Evolutionary conservation across 1,284 basidiomycete genomes (phyloP), one percentile per base, ranked within the genome.

Genomic region (Apiotrichum brassicae): DNA sequence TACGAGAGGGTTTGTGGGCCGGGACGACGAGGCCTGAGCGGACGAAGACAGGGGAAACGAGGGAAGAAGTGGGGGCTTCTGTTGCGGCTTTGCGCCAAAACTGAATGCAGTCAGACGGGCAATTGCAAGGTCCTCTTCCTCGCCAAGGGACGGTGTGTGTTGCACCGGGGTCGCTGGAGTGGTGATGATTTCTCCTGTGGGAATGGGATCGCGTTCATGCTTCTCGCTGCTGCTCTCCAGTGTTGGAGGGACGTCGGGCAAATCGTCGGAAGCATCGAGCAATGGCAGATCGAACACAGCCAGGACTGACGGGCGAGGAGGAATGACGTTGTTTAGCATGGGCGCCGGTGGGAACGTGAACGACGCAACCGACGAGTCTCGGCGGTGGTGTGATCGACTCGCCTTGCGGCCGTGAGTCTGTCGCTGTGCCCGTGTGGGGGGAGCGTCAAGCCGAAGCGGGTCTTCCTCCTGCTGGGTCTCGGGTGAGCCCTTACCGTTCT

Each of bases 181-280:
- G 3, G 62, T 63, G 32, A 61, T 59, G 22, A 64, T 60, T 30
- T 67, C 61, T n/a, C n/a, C n/a, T n/a, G n/a, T n/a, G n/a, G n/a
- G n/a, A 28, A 48, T 42, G 11, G 42, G 35, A 36, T 44, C 46
- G 13, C 14, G 28, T 14, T 30, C 28, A 14, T 30, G 28, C 14
- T 35, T 41, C 13, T 51, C 43, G 12, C 33, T 34, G 32, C 54
- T 51, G 4, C 16, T 18, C 25, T 41, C 39, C 6, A 23, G 23
- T 3, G 39, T 28, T 25, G 39, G 39, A 9, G 25, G 23, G 25
- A 13, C 16, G 5, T 28, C 33, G 28, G 28, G 37, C 12, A 20
- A 22, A 39, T 45, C 42, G 24, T 46, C 39, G n/a, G 30, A 34
- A 22, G 42, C 34, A n/a, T 45, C 48, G 11, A 41, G 30, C 18